Conservation (phyloP, 1,284 basidiomycete genomes). For the Sphaerobolus stellatus region DNA sequence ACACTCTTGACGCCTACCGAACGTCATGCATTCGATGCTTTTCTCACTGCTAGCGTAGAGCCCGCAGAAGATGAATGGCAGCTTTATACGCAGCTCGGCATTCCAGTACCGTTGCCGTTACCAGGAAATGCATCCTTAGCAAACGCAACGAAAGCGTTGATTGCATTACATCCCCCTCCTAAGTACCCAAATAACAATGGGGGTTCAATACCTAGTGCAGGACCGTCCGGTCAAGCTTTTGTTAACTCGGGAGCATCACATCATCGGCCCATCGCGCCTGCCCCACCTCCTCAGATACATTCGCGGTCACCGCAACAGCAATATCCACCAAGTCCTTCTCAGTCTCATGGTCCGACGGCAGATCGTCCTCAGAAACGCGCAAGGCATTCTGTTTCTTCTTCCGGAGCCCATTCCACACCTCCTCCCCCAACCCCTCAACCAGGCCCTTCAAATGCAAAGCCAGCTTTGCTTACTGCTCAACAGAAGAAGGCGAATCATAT, state of each 20-base stretch:
- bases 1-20: not conserved
- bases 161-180: slow-evolving; percentile 42
- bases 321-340: not conserved
- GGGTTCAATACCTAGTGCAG: no score
- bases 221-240: no score
- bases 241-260: no score
- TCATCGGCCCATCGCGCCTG: not conserved
- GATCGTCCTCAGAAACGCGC: no score
- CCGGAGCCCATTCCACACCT: not conserved
- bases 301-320: not conserved
- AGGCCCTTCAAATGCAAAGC: slow-evolving; percentile 16
- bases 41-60: slow-evolving; percentile 34
- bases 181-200: no score
- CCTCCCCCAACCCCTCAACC: slow-evolving; percentile 10
- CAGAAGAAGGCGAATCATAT: slow-evolving; percentile 96
- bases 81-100: not conserved
- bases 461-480: slow-evolving; percentile 62
- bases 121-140: slow-evolving; percentile 55
- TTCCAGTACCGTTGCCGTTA: slow-evolving; percentile 19
- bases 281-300: not conserved
- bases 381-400: no score
- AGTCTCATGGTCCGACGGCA: no score
- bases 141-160: slow-evolving; percentile 72
- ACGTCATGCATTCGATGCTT: slow-evolving; percentile 42
- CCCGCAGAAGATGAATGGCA: not conserved